Base-by-base conservation (phyloP, 768 basidiomycete species). In the Termitomyces bulborhizus region DNA sequence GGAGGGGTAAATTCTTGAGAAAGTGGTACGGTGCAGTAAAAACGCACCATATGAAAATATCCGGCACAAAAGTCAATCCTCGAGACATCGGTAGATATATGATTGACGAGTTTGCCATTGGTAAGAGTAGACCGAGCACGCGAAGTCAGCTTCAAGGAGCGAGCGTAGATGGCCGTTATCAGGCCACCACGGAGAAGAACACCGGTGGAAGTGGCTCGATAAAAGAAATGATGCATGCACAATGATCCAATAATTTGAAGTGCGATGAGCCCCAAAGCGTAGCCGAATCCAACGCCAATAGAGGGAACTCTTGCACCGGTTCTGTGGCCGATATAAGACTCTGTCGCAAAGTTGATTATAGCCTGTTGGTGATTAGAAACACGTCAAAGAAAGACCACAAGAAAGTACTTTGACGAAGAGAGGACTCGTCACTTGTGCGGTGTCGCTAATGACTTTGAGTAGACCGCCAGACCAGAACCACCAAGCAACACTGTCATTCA, bases 71-170 rank as follows among this genome's bases (percentile, higher is more conserved):
- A 97, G 66, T 98, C 93, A 65, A 98, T 90, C 21, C 94, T 82
- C 29, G 89, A 93, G 21, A 95, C 84, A 65, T 94, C 93, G 1
- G 90, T 92, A 5, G 90, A 93, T 57, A 98, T 95, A 71, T 96
- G 93, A 60, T 93, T 95, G 59, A 97, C 87, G 11, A 97, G 80
- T 65, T 88, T 88, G 21, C 93, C 95, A 63, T 92, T 97, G 1
- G 90, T 83, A 42, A 95, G 78, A 8, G 81, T 84, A 1, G 85
- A 84, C 6, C 95, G 82, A 6, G 92, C 83, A 41, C 90, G 85
- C 16, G 88, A 81, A 2, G 89, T 88, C 32, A 98, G 77, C 27
- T 74, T 79, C 24, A 97, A 76, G 1, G 88, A 85, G 42, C 87
- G 84, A 27, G 82, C 77, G 69, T 93, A 97, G 37, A 97, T 86